phyloP scores from a whole-genome alignment of 768 basidiomycete genomes.

The Serendipita vermifera region DNA sequence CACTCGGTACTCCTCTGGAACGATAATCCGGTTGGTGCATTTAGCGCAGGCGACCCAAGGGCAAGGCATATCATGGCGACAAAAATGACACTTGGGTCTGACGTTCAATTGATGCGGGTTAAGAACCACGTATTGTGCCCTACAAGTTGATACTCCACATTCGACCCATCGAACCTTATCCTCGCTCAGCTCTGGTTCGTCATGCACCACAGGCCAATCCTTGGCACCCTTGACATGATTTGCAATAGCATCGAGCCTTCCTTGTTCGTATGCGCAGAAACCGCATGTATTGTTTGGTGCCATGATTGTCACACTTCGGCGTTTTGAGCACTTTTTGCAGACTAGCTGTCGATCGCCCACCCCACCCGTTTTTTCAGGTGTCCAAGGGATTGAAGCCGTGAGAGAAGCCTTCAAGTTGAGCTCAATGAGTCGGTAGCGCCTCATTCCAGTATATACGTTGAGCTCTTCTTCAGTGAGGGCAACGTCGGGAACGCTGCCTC shows the following conservation, averaged over 20 bases:
- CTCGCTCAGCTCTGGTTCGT: slow-evolving; percentile 5
- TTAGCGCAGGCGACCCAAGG: slow-evolving; percentile 19
- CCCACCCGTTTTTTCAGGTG: slow-evolving; percentile 20
- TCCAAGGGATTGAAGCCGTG: slow-evolving; percentile 18
- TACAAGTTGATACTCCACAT: slow-evolving; percentile 18
- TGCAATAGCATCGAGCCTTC: background rate
- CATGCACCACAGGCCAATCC: slow-evolving; percentile 8
- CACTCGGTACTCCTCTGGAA: slow-evolving; percentile 16
- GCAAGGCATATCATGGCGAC: slow-evolving; percentile 18
- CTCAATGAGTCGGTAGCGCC: slow-evolving; percentile 21
- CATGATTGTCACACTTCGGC: slow-evolving; percentile 22
- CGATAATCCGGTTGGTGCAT: slow-evolving; percentile 21
- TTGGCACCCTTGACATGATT: slow-evolving; percentile 7
- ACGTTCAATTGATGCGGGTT: slow-evolving; percentile 13
- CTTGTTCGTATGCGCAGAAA: slow-evolving; percentile 13
- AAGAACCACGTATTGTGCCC: slow-evolving; percentile 20
- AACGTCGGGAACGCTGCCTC: slow-evolving; percentile 16
- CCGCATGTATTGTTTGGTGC: slow-evolving; percentile 18
- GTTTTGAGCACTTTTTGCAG: slow-evolving; percentile 18
- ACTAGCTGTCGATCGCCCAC: slow-evolving; percentile 20
- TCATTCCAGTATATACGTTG: slow-evolving; percentile 19
- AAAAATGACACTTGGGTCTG: slow-evolving; percentile 21
- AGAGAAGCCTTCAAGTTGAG: slow-evolving; percentile 21
- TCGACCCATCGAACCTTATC: slow-evolving; percentile 22
- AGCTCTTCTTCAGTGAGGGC: slow-evolving; percentile 15